Evolutionary conservation across 2,329 filamentous ascomycete species (phyloP).

Genomic region (Aureobasidium zeae): DNA sequence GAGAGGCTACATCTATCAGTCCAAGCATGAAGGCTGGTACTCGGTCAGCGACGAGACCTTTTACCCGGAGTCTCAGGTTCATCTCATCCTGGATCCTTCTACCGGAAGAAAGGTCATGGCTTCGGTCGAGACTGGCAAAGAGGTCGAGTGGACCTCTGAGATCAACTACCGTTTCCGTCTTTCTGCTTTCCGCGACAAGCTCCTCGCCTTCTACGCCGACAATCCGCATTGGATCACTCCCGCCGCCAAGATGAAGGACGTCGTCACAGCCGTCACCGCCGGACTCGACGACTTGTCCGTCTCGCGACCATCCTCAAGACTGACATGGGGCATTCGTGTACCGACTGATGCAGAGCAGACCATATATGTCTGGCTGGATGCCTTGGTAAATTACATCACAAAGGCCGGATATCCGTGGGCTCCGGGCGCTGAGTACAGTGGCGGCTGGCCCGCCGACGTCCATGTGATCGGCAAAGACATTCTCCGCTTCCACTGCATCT

Average conservation of each 20-base stretch:
- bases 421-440: conserved; percentile 51
- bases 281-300: conserved; percentile 82
- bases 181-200: conserved; percentile 66
- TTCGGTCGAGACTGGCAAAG: conserved; percentile 77
- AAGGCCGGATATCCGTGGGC: conserved; percentile 78
- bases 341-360: conserved; percentile 78
- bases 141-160: conserved; percentile 91
- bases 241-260: conserved; percentile 60
- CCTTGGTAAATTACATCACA: conserved; percentile 86
- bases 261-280: conserved; percentile 65
- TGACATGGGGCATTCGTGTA: conserved; percentile 83
- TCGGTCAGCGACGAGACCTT: conserved; percentile 95
- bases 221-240: conserved; percentile 76
- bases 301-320: conserved; percentile 66
- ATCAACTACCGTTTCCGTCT: conserved; percentile 91
- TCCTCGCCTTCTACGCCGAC: conserved; percentile 69
- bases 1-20: conserved; percentile 69
- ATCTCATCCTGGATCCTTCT: conserved; percentile 63
- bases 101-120: conserved; percentile 78
- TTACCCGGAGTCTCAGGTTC: conserved; percentile 69
- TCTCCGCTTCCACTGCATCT: conserved; percentile 88
- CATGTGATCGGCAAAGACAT: conserved; percentile 97
- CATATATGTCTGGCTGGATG: conserved; percentile 97
- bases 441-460: conserved; percentile 81
- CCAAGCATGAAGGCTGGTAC: conserved; percentile 91